Evolutionary conservation across 164 flowering plant genomes (phyloP).

Genomic region (Cinnamomum chago): DNA sequence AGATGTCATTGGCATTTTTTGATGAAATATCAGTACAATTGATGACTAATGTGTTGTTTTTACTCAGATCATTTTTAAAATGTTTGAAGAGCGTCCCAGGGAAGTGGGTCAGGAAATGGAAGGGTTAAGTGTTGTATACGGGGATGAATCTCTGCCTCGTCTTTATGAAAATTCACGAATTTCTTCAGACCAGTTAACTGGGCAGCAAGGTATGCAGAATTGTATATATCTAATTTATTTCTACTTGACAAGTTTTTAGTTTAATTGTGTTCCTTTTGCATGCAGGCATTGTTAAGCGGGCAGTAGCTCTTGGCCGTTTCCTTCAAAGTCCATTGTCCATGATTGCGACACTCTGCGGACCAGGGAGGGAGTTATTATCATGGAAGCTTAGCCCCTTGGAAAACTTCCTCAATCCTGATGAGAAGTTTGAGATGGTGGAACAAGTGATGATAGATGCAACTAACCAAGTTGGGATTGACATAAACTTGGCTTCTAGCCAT

Average conservation of each 20-base stretch:
- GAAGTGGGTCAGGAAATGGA: constrained; percentile 86
- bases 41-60: not conserved
- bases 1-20: not conserved
- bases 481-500: constrained; percentile 83
- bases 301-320: constrained; percentile 94
- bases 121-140: constrained; percentile 67
- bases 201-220: constrained; percentile 52
- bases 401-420: constrained; percentile 81
- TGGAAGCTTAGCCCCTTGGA: constrained; percentile 78
- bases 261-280: constrained; percentile 10
- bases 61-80: constrained; percentile 71
- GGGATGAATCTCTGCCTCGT: constrained; percentile 88
- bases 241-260: not conserved
- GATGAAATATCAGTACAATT: not conserved
- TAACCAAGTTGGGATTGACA: constrained; percentile 89
- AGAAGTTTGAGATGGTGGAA: constrained; percentile 84
- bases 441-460: constrained; percentile 92
- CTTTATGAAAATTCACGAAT: constrained; percentile 85
- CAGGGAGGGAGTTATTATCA: constrained; percentile 78
- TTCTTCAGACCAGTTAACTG: constrained; percentile 82
- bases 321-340: constrained; percentile 94
- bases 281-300: constrained; percentile 89
- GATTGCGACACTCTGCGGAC: constrained; percentile 92
- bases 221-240: not conserved
- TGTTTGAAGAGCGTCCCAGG: constrained; percentile 86